Evolutionary conservation across 495 filamentous ascomycete genomes (phyloP), one percentile per base, ranked within the genome.

Genomic region (Bacidia gigantensis): DNA sequence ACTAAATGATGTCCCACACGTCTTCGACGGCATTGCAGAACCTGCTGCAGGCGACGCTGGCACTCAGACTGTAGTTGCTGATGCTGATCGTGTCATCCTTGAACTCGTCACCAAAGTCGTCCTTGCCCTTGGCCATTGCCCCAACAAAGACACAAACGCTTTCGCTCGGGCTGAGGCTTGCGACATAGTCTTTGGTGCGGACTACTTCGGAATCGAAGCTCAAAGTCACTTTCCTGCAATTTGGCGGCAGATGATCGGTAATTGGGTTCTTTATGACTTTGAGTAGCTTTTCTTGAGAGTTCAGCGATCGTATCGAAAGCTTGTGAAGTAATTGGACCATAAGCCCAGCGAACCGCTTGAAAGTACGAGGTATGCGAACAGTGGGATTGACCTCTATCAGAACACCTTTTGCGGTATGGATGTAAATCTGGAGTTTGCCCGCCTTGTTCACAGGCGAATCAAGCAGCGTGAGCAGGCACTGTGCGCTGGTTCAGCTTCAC

Each of bases 251-350:
- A 64, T 98, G 92, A 62, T 98, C 87, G 35, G 88, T 92, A 63
- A 98, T 94, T 25, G 92, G 92, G 64, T 97, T 96, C 69, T 87
- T 84, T 65, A 98, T 95, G 58, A 98, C 92, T 65, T 92, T 90
- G 49, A 98, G 77, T 26, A 98, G 80, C 70, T 98, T 98, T 69
- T 98, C 92, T 58, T 94, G 87, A 9, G 89, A 95, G 58, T 89
- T 87, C 57, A 88, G 89, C 46, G 89, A 94, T 59, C 92, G 86
- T 62, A 98, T 98, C 26, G 87, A 92, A 25, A 95, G 81, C 26
- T 88, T 86, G 68, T 98, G 92, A 12, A 98, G 82, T n/a, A 97
- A 77, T 70, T 98, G 92, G 35, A 98, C 92, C 92, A 97, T 98
- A 56, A 97, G 71, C 64, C 92, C 92, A 25, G 92, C 90, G 61